phyloP scores from a whole-genome alignment of 371 early-diverging fungal genomes.

The Basidiobolus meristosporus region DNA sequence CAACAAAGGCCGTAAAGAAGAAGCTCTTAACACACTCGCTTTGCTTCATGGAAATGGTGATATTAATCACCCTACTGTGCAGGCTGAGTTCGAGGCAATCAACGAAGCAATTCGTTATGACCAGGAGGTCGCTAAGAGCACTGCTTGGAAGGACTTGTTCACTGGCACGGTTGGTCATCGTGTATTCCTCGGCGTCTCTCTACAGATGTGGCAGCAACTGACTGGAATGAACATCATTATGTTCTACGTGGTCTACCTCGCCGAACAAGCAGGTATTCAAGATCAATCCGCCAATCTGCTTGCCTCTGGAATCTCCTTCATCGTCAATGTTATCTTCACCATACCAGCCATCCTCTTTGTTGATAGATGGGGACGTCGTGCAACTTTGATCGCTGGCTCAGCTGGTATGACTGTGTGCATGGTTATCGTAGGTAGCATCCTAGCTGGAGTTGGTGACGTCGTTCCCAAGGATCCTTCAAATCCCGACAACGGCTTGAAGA shows the following conservation, averaged over 20 bases:
- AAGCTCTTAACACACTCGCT: not conserved
- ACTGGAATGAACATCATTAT: constrained; percentile 56
- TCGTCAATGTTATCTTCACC: constrained; percentile 43
- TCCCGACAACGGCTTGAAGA: too few species aligned
- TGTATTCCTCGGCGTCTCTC: constrained; percentile 35
- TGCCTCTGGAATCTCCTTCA: constrained; percentile 50
- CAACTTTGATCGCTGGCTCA: constrained; percentile 25
- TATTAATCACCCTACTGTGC: too few species aligned
- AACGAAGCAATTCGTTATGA: constrained; percentile 40
- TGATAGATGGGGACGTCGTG: constrained; percentile 46
- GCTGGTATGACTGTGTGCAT: constrained; percentile 26
- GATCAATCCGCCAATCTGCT: constrained; percentile 23
- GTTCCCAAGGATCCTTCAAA: constrained; percentile 13
- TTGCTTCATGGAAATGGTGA: not conserved
- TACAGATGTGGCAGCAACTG: constrained; percentile 54
- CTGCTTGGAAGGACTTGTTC: constrained; percentile 53
- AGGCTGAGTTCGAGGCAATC: constrained; percentile 53
- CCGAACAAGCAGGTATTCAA: constrained; percentile 36
- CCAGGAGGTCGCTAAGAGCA: constrained; percentile 33
- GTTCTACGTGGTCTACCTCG: constrained; percentile 51
- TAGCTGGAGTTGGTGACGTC: constrained; percentile 1
- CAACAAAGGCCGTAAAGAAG: constrained; percentile 21
- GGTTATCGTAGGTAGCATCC: constrained; percentile 19
- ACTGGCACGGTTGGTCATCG: constrained; percentile 21
- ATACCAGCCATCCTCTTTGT: constrained; percentile 56